Conservation (phyloP, 2,329 filamentous ascomycete species). For the Aureobasidium sp. region DNA sequence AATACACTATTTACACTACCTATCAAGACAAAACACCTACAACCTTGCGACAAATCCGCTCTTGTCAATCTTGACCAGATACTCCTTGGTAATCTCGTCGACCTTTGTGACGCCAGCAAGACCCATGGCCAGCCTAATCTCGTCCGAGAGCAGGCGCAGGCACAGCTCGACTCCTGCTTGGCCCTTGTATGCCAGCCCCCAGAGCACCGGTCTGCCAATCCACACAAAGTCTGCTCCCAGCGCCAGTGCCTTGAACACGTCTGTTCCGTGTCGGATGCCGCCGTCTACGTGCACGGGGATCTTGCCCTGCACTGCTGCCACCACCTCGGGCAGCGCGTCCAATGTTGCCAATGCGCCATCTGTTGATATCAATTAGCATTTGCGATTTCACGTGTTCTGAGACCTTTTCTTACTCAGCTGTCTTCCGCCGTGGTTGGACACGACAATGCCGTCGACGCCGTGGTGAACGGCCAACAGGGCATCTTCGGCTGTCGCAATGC, state of each 20-base stretch:
- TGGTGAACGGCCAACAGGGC: constrained; percentile 40
- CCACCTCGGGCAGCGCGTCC: constrained; percentile 35
- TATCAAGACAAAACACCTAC: constrained; percentile 15
- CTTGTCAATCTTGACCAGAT: constrained; percentile 34
- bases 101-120: constrained; percentile 33
- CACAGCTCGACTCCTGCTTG: constrained; percentile 36
- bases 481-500: constrained; percentile 36
- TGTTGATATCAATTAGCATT: constrained; percentile 25
- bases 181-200: constrained; percentile 40
- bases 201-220: constrained; percentile 42
- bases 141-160: constrained; percentile 36
- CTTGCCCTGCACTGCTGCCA: constrained; percentile 33
- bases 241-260: constrained; percentile 50
- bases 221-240: constrained; percentile 39
- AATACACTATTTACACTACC: not conserved
- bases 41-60: constrained; percentile 26
- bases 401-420: constrained; percentile 16
- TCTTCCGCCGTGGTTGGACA: constrained; percentile 48
- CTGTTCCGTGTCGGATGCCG: constrained; percentile 47
- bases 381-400: too few relatives aligned
- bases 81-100: constrained; percentile 33
- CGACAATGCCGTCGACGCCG: constrained; percentile 38
- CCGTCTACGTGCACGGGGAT: constrained; percentile 53
- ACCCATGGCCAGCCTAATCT: constrained; percentile 36
- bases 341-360: constrained; percentile 45